Percentiles rank a stretch among this genome's conserved stretches.
phyloP scores from a whole-genome alignment of 768 basidiomycete genomes.

The Strobilomyces echinocephalus region DNA sequence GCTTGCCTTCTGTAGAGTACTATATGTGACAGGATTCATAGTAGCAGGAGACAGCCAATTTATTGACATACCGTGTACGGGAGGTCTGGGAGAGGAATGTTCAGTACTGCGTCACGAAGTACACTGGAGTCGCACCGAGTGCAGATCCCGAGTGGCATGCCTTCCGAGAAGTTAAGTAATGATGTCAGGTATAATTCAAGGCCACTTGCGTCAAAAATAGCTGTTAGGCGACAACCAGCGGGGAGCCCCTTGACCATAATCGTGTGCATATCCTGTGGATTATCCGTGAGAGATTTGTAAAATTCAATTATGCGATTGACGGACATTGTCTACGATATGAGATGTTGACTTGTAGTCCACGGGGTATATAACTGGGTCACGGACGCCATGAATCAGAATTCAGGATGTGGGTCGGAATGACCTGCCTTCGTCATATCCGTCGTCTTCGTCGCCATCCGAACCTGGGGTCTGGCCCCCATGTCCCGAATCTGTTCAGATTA shows the following conservation, averaged over 20 bases:
- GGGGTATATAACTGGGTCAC: slow-evolving; percentile 74
- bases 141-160: slow-evolving; percentile 90
- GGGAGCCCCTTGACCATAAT: slow-evolving; percentile 81
- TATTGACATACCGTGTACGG: slow-evolving; percentile 51
- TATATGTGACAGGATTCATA: slow-evolving; percentile 32
- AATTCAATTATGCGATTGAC: slow-evolving; percentile 21
- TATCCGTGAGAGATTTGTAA: slow-evolving; percentile 1
- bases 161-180: slow-evolving; percentile 31
- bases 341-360: slow-evolving; percentile 61
- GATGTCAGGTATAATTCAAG: neutral
- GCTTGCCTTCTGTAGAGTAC: slow-evolving; percentile 93
- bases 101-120: neutral
- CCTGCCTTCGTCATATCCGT: slow-evolving; percentile 75
- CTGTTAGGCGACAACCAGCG: slow-evolving; percentile 81
- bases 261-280: slow-evolving; percentile 58
- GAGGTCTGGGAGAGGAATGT: slow-evolving; percentile 42
- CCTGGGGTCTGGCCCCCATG: slow-evolving; percentile 93
- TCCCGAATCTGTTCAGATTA: slow-evolving; percentile 62
- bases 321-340: slow-evolving; percentile 86
- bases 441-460: slow-evolving; percentile 74
- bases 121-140: slow-evolving; percentile 47
- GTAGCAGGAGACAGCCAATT: neutral
- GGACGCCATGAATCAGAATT: neutral
- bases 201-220: slow-evolving; percentile 65
- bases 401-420: slow-evolving; percentile 1